These are phyloP conservation scores for Plasmodium chabaudi DNA, from an alignment of 169 alveolate species.

Conservation along the genomic window DNA sequence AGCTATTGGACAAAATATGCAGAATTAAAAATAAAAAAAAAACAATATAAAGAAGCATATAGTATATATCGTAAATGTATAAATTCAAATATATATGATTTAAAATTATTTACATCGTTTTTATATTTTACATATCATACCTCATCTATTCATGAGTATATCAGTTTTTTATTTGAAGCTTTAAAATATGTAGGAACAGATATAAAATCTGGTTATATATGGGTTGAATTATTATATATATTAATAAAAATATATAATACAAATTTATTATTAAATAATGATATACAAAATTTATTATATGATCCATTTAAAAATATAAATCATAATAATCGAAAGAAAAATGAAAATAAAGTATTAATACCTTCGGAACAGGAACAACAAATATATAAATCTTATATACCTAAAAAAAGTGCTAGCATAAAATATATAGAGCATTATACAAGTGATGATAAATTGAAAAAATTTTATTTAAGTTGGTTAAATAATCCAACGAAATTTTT, in stretches of 20 bases:
- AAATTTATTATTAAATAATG: slow-evolving; percentile 73
- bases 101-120: slow-evolving; percentile 63
- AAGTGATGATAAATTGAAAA: slow-evolving; percentile 50
- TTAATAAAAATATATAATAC: slow-evolving; percentile 84
- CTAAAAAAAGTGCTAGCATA: slow-evolving; percentile 14
- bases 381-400: slow-evolving; percentile 68
- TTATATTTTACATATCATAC: slow-evolving; percentile 83
- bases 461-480: slow-evolving; percentile 76
- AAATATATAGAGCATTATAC: slow-evolving; percentile 54
- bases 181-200: slow-evolving; percentile 82
- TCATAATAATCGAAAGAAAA: slow-evolving; percentile 1
- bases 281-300: slow-evolving; percentile 78
- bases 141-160: slow-evolving; percentile 86
- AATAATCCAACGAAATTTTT: slow-evolving; percentile 82
- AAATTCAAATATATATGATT: slow-evolving; percentile 67
- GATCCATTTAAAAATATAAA: slow-evolving; percentile 79
- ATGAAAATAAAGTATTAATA: slow-evolving; percentile 15
- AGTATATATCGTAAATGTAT: slow-evolving; percentile 64
- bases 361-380: slow-evolving; percentile 83
- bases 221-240: slow-evolving; percentile 81
- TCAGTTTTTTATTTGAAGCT: slow-evolving; percentile 78
- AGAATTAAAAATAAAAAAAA: slow-evolving; percentile 69
- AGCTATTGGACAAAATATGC: slow-evolving; percentile 72
- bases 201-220: slow-evolving; percentile 81
- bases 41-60: slow-evolving; percentile 65